Evolutionary conservation across 2,329 filamentous ascomycete genomes (phyloP).

Genomic region (Thermothelomyces thermophilus): DNA sequence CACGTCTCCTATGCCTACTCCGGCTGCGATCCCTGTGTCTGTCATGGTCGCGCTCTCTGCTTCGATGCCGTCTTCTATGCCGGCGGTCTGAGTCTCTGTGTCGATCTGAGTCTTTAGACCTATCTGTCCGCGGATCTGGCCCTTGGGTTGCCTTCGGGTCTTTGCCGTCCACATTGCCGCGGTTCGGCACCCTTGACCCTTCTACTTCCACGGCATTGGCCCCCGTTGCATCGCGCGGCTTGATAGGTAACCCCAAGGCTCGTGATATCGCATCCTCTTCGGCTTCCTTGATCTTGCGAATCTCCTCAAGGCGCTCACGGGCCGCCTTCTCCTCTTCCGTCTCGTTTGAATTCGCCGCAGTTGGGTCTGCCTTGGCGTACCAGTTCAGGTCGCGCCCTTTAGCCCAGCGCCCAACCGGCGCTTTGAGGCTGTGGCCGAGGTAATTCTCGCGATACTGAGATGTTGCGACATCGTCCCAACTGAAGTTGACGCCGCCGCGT

Average conservation of each 20-base stretch:
- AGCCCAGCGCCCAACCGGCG: constrained; percentile 88
- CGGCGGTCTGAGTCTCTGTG: constrained; percentile 30
- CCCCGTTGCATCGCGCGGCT: constrained; percentile 50
- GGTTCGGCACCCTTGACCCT: constrained; percentile 31
- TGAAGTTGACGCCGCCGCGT: constrained; percentile 90
- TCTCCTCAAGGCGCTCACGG: constrained; percentile 66
- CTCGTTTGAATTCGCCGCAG: constrained; percentile 43
- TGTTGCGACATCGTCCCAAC: constrained; percentile 87
- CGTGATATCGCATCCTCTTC: constrained; percentile 86
- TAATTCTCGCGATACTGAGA: constrained; percentile 83
- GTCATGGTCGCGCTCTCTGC: constrained; percentile 23
- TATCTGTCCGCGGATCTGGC: constrained; percentile 20
- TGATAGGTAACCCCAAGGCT: constrained; percentile 72
- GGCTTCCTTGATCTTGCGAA: constrained; percentile 76
- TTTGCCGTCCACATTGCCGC: constrained; percentile 24
- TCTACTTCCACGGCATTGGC: constrained; percentile 64
- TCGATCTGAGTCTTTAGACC: constrained; percentile 29
- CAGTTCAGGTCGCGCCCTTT: constrained; percentile 62
- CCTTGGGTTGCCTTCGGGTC: constrained; percentile 17
- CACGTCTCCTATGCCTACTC: constrained; percentile 22
- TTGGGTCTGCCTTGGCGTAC: constrained; percentile 55
- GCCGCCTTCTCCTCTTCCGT: constrained; percentile 53
- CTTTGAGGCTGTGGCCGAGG: constrained; percentile 86
- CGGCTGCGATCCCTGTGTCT: constrained; percentile 23
- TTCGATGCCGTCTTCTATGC: constrained; percentile 31